Percentiles rank a stretch among this genome's conserved stretches.
Conservation (phyloP, 192 early-diverging fungal genomes). For the Physocladia obscura region DNA sequence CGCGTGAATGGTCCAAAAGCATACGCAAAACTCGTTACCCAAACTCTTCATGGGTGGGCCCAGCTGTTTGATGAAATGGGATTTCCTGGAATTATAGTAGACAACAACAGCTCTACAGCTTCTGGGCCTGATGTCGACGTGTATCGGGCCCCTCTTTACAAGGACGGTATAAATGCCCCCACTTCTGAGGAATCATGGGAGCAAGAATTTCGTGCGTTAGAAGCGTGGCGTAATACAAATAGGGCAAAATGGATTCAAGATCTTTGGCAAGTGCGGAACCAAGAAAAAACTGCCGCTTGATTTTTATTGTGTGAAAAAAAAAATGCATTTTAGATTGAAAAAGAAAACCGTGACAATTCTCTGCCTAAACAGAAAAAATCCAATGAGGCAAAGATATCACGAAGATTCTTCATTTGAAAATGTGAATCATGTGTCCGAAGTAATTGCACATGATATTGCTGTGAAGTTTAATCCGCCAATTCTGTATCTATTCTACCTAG, state of each 20-base stretch:
- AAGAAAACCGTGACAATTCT: no score
- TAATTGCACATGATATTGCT: not conserved
- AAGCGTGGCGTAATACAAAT: no score
- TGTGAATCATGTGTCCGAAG: not conserved
- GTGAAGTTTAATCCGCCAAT: conserved; percentile 1
- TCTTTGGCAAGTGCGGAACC: no score
- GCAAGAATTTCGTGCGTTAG: no score
- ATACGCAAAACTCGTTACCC: not conserved
- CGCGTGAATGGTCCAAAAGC: conserved; percentile 1
- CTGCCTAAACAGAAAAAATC: not conserved
- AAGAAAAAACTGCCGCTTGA: no score
- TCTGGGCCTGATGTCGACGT: not conserved
- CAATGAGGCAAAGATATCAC: not conserved
- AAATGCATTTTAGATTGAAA: no score
- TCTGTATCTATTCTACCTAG: not conserved
- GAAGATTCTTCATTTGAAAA: not conserved
- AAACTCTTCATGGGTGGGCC: conserved; percentile 16
- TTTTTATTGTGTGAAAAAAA: no score
- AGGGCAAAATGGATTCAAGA: no score
- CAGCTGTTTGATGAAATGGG: conserved; percentile 6
- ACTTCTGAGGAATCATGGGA: no score
- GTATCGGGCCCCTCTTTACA: not conserved
- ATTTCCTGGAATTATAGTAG: conserved; percentile 6
- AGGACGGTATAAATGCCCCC: no score
- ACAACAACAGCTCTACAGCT: not conserved